phyloP scores from a whole-genome alignment of 177 flowering plant genomes.

The Vitis hybrid region DNA sequence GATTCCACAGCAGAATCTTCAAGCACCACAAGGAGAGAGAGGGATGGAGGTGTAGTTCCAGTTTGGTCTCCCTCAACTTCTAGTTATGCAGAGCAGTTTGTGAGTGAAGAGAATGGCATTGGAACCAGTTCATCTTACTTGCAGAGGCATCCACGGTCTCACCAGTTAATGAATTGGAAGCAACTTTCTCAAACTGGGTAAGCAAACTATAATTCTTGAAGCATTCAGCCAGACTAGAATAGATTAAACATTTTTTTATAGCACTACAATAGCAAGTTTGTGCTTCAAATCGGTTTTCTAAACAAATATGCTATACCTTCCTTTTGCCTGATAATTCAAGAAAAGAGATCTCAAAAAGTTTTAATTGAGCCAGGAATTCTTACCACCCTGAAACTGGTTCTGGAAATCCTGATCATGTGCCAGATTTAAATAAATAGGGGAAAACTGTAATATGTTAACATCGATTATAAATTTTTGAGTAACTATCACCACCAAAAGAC shows the following conservation, averaged over 20 bases:
- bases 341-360: background rate
- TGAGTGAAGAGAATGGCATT: conserved; percentile 64
- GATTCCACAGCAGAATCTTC: conserved; percentile 85
- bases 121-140: conserved; percentile 64
- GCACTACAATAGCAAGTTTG: background rate
- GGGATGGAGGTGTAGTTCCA: conserved; percentile 92
- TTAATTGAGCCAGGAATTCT: background rate
- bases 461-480: too few relatives aligned
- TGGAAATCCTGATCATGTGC: too few relatives aligned
- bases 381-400: background rate
- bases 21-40: conserved; percentile 59
- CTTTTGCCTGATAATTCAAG: background rate
- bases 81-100: conserved; percentile 66
- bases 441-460: too few relatives aligned
- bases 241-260: background rate
- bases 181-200: conserved; percentile 92
- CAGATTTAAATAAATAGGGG: too few relatives aligned
- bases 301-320: background rate
- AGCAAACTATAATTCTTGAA: conserved; percentile 18
- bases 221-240: background rate
- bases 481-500: too few relatives aligned
- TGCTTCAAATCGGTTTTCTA: background rate
- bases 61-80: conserved; percentile 89
- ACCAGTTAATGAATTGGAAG: conserved; percentile 70
- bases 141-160: conserved; percentile 84